A percentile compares a stretch with the other conserved stretches of the same genome.
phyloP scores from a whole-genome alignment of 2,329 filamentous ascomycete species.

The Colletotrichum orchidophilum region DNA sequence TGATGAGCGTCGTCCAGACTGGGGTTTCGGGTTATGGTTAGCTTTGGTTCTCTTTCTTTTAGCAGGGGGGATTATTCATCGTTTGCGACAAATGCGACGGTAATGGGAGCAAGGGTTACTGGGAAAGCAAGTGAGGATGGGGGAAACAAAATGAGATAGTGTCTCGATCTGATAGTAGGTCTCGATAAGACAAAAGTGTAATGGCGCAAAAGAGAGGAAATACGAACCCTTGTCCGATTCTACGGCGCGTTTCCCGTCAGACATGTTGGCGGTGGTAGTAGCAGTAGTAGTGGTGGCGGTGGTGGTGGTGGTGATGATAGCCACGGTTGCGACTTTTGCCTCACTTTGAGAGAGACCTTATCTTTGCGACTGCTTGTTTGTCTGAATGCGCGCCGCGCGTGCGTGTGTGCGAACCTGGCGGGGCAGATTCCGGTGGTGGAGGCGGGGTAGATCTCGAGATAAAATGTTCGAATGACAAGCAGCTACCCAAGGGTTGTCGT shows the following conservation, averaged over 20 bases:
- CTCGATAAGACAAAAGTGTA: neutral
- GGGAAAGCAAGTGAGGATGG: neutral
- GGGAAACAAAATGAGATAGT: neutral
- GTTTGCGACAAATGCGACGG: neutral
- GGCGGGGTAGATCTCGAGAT: slow-evolving; percentile 19
- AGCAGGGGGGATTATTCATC: neutral
- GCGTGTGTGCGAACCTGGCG: slow-evolving; percentile 7
- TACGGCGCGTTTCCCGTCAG: slow-evolving; percentile 43
- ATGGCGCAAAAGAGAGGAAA: neutral
- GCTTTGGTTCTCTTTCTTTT: neutral
- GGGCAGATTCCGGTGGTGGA: slow-evolving; percentile 30
- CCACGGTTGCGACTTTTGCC: neutral
- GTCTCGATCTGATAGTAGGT: neutral
- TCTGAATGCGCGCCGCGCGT: neutral
- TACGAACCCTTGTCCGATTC: slow-evolving; percentile 50
- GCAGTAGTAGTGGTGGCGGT: neutral
- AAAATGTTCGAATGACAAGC: neutral
- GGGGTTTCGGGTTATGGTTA: slow-evolving; percentile 16
- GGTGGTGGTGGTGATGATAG: neutral
- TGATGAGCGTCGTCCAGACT: slow-evolving; percentile 92
- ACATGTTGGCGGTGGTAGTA: slow-evolving; percentile 20
- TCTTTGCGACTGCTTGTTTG: neutral
- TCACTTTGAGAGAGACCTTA: neutral
- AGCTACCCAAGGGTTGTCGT: neutral
- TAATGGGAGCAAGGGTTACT: neutral